phyloP scores from a whole-genome alignment of 2,329 filamentous ascomycete genomes.

The Colletotrichum liriopes region DNA sequence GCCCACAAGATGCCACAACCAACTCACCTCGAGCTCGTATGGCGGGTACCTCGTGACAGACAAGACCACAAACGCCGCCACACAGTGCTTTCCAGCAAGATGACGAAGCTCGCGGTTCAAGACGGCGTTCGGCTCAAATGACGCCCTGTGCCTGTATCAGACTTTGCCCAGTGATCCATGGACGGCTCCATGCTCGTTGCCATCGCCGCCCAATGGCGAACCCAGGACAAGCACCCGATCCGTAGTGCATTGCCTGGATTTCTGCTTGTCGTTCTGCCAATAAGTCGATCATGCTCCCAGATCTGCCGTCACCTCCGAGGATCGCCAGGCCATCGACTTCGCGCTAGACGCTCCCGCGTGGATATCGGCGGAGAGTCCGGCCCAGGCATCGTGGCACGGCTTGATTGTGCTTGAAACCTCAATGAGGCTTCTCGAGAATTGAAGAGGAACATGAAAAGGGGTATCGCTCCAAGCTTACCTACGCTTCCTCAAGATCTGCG shows the following conservation, averaged over 20 bases:
- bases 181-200: neutral
- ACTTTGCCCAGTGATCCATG: constrained; percentile 13
- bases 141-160: constrained; percentile 26
- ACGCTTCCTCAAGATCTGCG: neutral
- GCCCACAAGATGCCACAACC: neutral
- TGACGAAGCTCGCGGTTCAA: neutral
- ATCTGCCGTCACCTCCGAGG: constrained; percentile 20
- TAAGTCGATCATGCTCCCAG: constrained; percentile 10
- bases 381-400: neutral
- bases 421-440: too few species aligned
- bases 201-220: constrained; percentile 4
- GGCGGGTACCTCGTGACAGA: neutral
- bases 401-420: too few species aligned
- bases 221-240: neutral
- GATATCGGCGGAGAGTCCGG: neutral
- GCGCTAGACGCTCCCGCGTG: neutral
- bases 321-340: constrained; percentile 12
- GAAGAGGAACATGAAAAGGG: neutral
- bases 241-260: constrained; percentile 15
- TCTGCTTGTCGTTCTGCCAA: constrained; percentile 3
- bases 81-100: neutral
- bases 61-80: constrained; percentile 5
- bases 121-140: constrained; percentile 8
- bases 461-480: neutral
- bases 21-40: neutral